Base-by-base conservation (phyloP, 805 yeast species). In the Candida ponderosae region DNA sequence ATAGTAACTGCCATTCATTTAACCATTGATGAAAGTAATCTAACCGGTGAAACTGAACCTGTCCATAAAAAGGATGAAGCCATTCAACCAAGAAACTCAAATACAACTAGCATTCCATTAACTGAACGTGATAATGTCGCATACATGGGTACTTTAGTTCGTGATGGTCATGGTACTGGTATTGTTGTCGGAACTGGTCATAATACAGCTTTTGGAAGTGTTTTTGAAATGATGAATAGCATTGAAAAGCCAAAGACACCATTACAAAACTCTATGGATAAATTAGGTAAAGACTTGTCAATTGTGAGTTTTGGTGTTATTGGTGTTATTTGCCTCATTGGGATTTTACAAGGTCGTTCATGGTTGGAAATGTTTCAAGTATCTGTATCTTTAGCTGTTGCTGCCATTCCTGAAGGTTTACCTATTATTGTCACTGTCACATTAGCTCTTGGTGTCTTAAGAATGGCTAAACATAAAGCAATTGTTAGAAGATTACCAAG, bases 211-310 rank as follows among this genome's bases (percentile, higher is more conserved):
- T 88, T 93, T 62, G 99, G 99, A 35, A 70, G 81, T 33, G 97
- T 93, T 14, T 93, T 88, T 55, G 89, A 83, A 48, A 88, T 93
- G 96, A 87, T 93, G 95, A 74, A 81, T 28, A 81, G 78, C 35
- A 93, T 93, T 47, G 96, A 88, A 59, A 93, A 93, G 61, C 99
- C 99, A 36, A 93, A 93, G 62, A 93, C 99, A 15, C 99, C 99
- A 3, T 68, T 93, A 47, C 99, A 93, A 63, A 72, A 77, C 42
- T 81, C 96, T 9, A 93, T 93, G 99, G 97, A 89, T 57, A 81
- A 84, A 55, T 70, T 93, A 41, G 98, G 98, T 32, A 84, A 86
- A 54, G 96, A 93, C 51, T 68, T 93, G 32, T 86, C 96, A 0
- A 57, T 81, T 23, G 77, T 85, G 52, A 81, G 94, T 61, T 93